Base-by-base conservation (phyloP, 2,329 filamentous ascomycete genomes). In the Lomentospora prolificans region DNA sequence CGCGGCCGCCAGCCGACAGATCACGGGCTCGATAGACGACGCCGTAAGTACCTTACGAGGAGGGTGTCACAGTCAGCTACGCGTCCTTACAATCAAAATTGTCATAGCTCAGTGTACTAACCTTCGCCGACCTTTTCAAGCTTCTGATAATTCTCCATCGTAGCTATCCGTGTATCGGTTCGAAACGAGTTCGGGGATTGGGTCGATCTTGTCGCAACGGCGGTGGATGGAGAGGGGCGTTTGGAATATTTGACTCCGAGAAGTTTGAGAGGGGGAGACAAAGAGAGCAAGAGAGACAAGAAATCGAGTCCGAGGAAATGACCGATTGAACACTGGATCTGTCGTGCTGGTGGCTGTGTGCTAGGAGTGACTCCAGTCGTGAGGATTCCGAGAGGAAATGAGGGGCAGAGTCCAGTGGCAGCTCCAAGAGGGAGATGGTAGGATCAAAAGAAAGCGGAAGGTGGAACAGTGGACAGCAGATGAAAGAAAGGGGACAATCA, bases 61-160 rank as follows among this genome's bases (percentile, higher is more conserved):
- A 55, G 55, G 55, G n/a, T n/a, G n/a, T n/a, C n/a, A n/a, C n/a
- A n/a, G n/a, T n/a, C n/a, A n/a, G n/a, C n/a, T n/a, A n/a, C n/a
- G n/a, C n/a, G n/a, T n/a, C n/a, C n/a, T 44, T 30, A 53, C 36
- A 41, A 53, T n/a, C 24, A 51, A 28, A 3, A 28, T 4, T 9
- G 31, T n/a, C 22, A 14, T 12, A 36, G 27, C 17, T n/a, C 6
- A 28, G 3, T 53, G 50, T 27, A 70, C 80, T 64, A 75, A 94
- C 90, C 90, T 82, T 96, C 90, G 72, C 90, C 90, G 66, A 96
- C 90, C 79, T 96, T 96, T 76, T 96, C 90, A 66, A 96, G 81
- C 76, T 95, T 95, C 74, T 95, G 89, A 72, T 96, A 96, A 74
- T 95, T 95, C 72, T 96, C 90, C 90, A 96, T 95, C 62, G 59